Conservation (phyloP, 352 stramenopile species). For the Blastocystis sp. region DNA sequence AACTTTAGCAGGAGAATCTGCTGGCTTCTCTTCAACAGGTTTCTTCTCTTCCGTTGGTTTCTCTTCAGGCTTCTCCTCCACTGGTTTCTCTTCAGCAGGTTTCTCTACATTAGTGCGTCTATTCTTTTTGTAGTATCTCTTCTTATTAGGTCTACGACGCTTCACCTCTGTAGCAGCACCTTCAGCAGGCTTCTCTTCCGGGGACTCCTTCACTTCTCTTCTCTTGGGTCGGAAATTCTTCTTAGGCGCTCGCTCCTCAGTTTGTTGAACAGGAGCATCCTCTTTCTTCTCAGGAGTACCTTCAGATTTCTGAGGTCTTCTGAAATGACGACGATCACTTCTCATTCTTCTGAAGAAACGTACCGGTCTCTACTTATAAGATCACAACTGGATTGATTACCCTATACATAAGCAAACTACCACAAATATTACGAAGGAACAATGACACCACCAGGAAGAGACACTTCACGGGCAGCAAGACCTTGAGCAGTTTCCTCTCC, state of each 20-base stretch:
- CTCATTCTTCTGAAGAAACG: not conserved
- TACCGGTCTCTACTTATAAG: constrained; percentile 39
- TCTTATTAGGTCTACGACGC: not conserved
- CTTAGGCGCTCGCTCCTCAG: no score
- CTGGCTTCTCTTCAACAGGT: not conserved
- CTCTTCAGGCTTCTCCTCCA: not conserved
- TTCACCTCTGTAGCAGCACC: not conserved
- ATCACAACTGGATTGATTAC: not conserved
- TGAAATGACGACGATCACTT: not conserved
- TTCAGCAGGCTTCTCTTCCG: not conserved
- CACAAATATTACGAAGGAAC: constrained; percentile 11
- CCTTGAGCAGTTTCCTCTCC: constrained; percentile 29
- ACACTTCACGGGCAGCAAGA: constrained; percentile 37
- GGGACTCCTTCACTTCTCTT: not conserved
- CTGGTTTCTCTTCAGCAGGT: not conserved
- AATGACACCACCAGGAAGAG: constrained; percentile 23
- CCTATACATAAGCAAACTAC: not conserved
- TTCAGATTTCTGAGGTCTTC: not conserved
- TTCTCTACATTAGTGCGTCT: not conserved
- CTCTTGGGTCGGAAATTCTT: not conserved
- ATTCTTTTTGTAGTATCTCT: not conserved
- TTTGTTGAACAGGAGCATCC: not conserved
- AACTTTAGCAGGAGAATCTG: not conserved
- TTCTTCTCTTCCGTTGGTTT: not conserved
- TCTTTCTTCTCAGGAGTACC: not conserved